phyloP scores from a whole-genome alignment of 495 filamentous ascomycete genomes.

The Neurospora sp. region DNA sequence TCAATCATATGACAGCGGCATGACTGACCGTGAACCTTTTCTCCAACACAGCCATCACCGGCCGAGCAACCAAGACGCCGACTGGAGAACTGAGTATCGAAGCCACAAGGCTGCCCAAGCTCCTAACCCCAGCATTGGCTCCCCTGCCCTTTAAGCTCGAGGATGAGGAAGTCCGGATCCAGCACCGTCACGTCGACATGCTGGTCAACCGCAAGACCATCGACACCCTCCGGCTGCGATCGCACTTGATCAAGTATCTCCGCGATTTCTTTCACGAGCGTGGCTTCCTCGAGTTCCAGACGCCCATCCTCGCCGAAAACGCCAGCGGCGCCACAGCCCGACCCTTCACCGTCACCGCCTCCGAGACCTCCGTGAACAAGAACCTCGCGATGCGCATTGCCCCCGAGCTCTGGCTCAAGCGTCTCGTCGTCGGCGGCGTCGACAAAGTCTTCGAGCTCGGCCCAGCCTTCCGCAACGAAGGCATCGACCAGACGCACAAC shows the following conservation, averaged over 20 bases:
- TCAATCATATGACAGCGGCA: background rate
- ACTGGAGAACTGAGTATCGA: constrained; percentile 70
- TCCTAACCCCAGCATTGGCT: constrained; percentile 70
- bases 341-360: constrained; percentile 69
- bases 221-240: constrained; percentile 64
- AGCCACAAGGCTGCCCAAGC: constrained; percentile 51
- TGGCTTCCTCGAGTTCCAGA: constrained; percentile 77
- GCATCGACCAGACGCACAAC: constrained; percentile 94
- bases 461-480: constrained; percentile 88
- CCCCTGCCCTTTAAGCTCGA: constrained; percentile 55
- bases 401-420: constrained; percentile 92
- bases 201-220: constrained; percentile 54
- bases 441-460: constrained; percentile 92
- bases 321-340: constrained; percentile 78
- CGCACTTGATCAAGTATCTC: constrained; percentile 61
- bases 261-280: constrained; percentile 60
- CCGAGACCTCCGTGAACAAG: constrained; percentile 53
- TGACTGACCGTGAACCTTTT: background rate
- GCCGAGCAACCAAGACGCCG: constrained; percentile 58
- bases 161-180: constrained; percentile 54
- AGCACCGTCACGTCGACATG: constrained; percentile 71
- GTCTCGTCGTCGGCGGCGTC: constrained; percentile 86
- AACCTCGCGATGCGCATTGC: constrained; percentile 71
- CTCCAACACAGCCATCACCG: constrained; percentile 42
- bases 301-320: constrained; percentile 67